Percentiles rank a stretch among this genome's conserved stretches.
These are phyloP conservation scores for Oryza rufipogon DNA, from an alignment of 176 grass and related monocot genomes.

Conservation along the genomic window DNA sequence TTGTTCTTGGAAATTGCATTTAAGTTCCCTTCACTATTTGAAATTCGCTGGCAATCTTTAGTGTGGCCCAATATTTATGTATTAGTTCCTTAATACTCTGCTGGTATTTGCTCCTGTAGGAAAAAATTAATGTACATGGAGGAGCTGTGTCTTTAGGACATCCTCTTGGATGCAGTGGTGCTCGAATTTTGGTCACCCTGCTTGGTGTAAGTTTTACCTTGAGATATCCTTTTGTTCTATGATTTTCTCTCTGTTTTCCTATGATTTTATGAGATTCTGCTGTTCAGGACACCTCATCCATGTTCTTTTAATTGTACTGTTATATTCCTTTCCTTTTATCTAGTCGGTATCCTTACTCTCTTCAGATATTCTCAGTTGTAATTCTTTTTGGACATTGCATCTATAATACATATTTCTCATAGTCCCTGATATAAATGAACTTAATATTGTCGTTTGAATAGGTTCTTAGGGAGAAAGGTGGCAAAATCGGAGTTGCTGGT, in stretches of 20 bases:
- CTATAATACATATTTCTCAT: background rate
- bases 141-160: conserved; percentile 91
- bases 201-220: conserved; percentile 67
- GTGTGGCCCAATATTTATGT: background rate
- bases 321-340: background rate
- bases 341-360: background rate
- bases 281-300: conserved; percentile 11
- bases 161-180: conserved; percentile 93
- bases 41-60: background rate
- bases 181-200: conserved; percentile 84
- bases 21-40: background rate
- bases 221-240: conserved; percentile 5
- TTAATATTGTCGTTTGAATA: conserved; percentile 10
- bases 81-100: background rate
- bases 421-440: background rate
- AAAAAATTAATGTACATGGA: conserved; percentile 93
- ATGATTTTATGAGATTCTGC: background rate
- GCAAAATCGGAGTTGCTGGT: conserved; percentile 79
- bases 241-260: background rate
- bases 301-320: background rate
- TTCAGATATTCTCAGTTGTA: background rate
- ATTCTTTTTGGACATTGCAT: background rate
- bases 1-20: background rate
- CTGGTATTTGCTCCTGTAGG: conserved; percentile 34
- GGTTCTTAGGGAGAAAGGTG: conserved; percentile 72